phyloP scores from a whole-genome alignment of 768 basidiomycete species.

The Boletus tylopilopsis region DNA sequence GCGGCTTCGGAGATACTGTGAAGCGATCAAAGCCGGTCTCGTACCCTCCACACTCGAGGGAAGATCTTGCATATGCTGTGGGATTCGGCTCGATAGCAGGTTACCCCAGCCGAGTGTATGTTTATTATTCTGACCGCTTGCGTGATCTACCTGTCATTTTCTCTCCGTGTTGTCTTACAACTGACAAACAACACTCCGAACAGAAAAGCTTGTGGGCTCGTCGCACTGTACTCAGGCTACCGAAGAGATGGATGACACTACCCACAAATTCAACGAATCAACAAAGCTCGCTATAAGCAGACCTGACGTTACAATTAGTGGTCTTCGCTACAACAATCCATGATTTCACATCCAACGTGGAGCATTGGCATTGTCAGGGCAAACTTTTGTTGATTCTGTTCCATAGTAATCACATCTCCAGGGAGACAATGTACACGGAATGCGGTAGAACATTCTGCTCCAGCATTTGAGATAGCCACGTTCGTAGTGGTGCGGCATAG shows the following conservation, averaged over 20 bases:
- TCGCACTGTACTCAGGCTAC: background rate
- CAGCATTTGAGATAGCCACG: too few relatives aligned
- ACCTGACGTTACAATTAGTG: background rate
- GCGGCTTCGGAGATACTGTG: constrained; percentile 18
- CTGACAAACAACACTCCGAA: background rate
- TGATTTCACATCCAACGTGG: constrained; percentile 4
- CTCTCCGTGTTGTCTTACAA: background rate
- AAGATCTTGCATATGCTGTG: constrained; percentile 23
- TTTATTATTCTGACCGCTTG: background rate
- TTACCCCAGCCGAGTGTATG: constrained; percentile 30
- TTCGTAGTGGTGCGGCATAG: too few relatives aligned
- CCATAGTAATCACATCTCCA: background rate
- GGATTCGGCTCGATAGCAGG: constrained; percentile 20
- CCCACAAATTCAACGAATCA: constrained; percentile 3
- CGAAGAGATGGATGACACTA: constrained; percentile 2
- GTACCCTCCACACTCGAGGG: constrained; percentile 8
- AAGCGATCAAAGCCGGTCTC: constrained; percentile 22
- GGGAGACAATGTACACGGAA: too few relatives aligned
- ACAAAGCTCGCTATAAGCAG: constrained; percentile 6
- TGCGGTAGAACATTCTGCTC: too few relatives aligned
- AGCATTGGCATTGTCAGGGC: constrained; percentile 7
- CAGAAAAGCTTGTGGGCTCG: constrained; percentile 6
- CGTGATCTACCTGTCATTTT: background rate
- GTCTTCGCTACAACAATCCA: background rate
- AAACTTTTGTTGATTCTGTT: background rate